Percentiles rank a stretch among this genome's conserved stretches.
Evolutionary conservation across 2,329 filamentous ascomycete species (phyloP).

Genomic region (Shiraia sp.): DNA sequence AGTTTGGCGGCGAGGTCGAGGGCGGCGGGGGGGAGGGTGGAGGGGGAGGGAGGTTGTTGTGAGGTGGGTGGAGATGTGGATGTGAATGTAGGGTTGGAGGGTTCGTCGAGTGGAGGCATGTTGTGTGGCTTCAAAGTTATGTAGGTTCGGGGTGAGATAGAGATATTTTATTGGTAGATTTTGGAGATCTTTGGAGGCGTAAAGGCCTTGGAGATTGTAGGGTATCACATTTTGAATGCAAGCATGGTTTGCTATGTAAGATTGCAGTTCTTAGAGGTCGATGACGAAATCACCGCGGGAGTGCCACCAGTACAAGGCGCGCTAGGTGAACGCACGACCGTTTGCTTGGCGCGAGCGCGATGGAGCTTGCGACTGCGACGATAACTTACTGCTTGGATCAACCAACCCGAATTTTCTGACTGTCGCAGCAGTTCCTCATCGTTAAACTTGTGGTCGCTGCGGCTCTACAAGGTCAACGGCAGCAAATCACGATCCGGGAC

Average conservation of each 20-base stretch:
- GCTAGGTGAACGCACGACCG: conserved; percentile 16
- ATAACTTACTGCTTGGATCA: no score
- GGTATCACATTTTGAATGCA: conserved; percentile 9
- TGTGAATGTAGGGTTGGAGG: conserved; percentile 10
- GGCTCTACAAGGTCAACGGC: no score
- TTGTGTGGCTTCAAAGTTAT: conserved; percentile 1
- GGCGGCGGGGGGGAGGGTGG: conserved; percentile 62
- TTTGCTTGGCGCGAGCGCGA: conserved; percentile 15
- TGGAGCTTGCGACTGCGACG: no score
- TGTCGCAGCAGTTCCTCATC: no score
- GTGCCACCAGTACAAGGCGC: conserved; percentile 13
- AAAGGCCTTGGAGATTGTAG: background rate
- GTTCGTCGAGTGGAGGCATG: conserved; percentile 20
- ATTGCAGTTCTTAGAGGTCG: conserved; percentile 12
- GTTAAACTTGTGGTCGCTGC: no score
- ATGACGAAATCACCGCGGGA: conserved; percentile 31
- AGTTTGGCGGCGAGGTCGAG: conserved; percentile 68
- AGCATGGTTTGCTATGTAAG: conserved; percentile 10
- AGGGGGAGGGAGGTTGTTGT: conserved; percentile 14
- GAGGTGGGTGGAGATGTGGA: conserved; percentile 5
- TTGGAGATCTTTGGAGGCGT: no score
- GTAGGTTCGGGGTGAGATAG: no score
- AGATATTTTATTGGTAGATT: no score
- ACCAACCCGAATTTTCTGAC: conserved; percentile 10
- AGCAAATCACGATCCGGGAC: no score